Evolutionary conservation across 2,329 filamentous ascomycete species (phyloP), one percentile per base, ranked within the genome.

Genomic region (Phialophora tarda): DNA sequence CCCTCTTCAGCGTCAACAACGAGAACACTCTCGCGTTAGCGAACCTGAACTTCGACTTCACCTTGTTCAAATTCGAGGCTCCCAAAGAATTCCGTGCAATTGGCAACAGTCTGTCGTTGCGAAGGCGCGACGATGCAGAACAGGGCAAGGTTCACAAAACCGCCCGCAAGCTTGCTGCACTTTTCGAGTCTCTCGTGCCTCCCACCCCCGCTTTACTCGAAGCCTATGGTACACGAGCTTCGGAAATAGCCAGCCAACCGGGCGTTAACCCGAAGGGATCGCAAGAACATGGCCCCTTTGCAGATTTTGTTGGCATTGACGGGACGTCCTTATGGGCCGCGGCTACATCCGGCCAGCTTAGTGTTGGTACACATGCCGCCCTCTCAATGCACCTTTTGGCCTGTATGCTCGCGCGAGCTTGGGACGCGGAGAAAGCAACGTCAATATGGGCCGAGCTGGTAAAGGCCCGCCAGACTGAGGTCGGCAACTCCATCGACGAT

Each of bases 1-100:
- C 44, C 21, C 21, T 48, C 10, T 21, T 48, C 30, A 50, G 56
- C 34, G 21, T 54, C 26, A 54, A 23, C 2, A 54, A 54, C 51
- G 51, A 73, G 57, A 67, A 67, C 51, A 67, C 44, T 30, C 30
- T 71, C n/a, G 59, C 67, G n/a, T 68, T 75, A 3, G 72, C 73
- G 28, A 69, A 71, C 44, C n/a, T 81, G 64, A 82, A 83, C 61
- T 76, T 81, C 65, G 80, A 83, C 62, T 82, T 83, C 64, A 73
- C 78, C 0, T 63, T 83, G 0, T 62, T 79, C 47, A 82, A 80
- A 63, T 62, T 75, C 1, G 77, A 81, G 59, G 78, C 80, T 0
- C 80, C 80, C 0, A 61, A 61, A 17, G 80, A 82, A 64, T 81
- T 74, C 44, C 66, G 70, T 17, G 70, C 54, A 0, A 30, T 83